Percentiles rank a stretch among this genome's conserved stretches.
phyloP scores from a whole-genome alignment of 208 protist species.

The Wallacemonas sp. region DNA sequence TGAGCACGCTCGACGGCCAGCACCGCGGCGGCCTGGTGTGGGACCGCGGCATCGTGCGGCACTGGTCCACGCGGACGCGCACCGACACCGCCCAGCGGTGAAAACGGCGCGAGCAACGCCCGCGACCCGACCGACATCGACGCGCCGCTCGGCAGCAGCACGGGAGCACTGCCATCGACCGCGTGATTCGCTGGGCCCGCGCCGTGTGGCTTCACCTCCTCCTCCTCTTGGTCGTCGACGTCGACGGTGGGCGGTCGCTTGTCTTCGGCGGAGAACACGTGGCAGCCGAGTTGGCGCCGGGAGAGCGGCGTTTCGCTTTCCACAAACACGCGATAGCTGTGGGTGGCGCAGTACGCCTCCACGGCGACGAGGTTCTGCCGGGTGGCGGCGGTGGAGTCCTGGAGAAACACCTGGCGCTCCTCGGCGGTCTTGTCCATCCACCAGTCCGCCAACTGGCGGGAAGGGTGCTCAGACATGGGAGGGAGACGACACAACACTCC shows the following conservation, averaged over 20 bases:
- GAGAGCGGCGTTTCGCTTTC: conserved; percentile 34
- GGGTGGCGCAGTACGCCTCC: conserved; percentile 48
- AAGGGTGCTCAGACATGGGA: conserved; percentile 16
- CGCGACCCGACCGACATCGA: neutral
- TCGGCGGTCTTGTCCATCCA: conserved; percentile 71
- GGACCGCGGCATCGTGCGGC: no score
- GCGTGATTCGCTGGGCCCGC: neutral
- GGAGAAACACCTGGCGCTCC: conserved; percentile 56
- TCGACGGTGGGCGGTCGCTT: conserved; percentile 8
- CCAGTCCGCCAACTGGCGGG: conserved; percentile 41
- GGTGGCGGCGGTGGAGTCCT: conserved; percentile 27
- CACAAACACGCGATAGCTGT: conserved; percentile 67
- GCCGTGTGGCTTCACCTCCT: neutral
- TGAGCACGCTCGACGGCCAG: neutral
- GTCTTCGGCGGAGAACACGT: conserved; percentile 9
- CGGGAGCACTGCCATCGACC: neutral
- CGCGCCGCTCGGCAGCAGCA: neutral
- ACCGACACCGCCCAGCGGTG: conserved; percentile 5
- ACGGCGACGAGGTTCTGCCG: conserved; percentile 56
- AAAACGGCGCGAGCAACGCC: conserved; percentile 10
- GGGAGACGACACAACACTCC: neutral
- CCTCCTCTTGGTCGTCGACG: conserved; percentile 19
- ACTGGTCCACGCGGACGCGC: neutral
- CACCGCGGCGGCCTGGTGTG: neutral
- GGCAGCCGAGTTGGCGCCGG: conserved; percentile 32